Evolutionary conservation across 768 basidiomycete genomes (phyloP).

Genomic region (Mycena pura): DNA sequence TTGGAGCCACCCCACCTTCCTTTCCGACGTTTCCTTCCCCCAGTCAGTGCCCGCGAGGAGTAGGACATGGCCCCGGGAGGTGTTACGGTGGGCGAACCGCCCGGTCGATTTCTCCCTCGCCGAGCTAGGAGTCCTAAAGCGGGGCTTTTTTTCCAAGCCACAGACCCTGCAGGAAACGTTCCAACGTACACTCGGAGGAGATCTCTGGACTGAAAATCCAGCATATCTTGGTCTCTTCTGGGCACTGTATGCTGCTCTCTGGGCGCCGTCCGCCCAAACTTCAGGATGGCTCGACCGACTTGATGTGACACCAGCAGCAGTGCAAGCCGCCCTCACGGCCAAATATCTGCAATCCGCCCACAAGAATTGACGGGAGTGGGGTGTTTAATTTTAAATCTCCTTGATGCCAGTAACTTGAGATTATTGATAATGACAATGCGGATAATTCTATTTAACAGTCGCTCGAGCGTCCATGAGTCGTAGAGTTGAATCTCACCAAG

Average conservation of each 20-base stretch:
- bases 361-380: neutral
- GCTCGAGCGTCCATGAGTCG: too few species aligned
- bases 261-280: neutral
- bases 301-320: neutral
- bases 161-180: neutral
- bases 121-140: neutral
- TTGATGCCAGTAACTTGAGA: neutral
- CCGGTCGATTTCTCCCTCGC: neutral
- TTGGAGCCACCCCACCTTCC: neutral
- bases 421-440: neutral
- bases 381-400: constrained; percentile 6
- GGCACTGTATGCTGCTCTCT: constrained; percentile 2
- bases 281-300: neutral
- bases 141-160: neutral
- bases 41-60: neutral
- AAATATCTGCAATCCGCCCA: neutral
- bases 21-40: constrained; percentile 5
- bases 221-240: neutral
- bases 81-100: constrained; percentile 9
- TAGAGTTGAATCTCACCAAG: too few species aligned
- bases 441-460: too few species aligned
- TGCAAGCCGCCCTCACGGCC: neutral
- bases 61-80: neutral
- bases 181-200: neutral
- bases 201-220: neutral